Evolutionary conservation across 1,284 basidiomycete species (phyloP).

Genomic region (Pseudozyma flocculosa): DNA sequence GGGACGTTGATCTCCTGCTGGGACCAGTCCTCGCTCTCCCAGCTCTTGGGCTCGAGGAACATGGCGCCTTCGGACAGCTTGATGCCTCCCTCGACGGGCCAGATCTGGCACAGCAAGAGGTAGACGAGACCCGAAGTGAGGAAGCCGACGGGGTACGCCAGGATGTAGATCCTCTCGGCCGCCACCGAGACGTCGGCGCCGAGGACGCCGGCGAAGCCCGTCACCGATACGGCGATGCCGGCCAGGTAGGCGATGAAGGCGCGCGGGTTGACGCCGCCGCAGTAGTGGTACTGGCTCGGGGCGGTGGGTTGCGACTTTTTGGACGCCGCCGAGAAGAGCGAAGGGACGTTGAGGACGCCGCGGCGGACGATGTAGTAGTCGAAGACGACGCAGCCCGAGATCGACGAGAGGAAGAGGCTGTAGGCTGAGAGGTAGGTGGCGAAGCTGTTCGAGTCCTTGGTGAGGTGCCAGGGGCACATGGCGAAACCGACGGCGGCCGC

Average conservation of each 20-base stretch:
- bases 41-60: conserved; percentile 33
- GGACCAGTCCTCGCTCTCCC: conserved; percentile 34
- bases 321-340: conserved; percentile 66
- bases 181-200: conserved; percentile 46
- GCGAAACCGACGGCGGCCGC: conserved; percentile 73
- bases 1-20: neutral
- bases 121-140: conserved; percentile 51
- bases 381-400: conserved; percentile 59
- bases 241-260: conserved; percentile 72
- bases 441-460: conserved; percentile 74
- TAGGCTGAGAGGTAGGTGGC: conserved; percentile 78
- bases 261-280: conserved; percentile 66
- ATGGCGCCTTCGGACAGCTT: conserved; percentile 12
- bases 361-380: conserved; percentile 76
- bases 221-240: conserved; percentile 78
- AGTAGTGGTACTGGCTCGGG: conserved; percentile 70
- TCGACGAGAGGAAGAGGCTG: conserved; percentile 58
- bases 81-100: conserved; percentile 19
- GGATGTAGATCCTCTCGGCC: conserved; percentile 54
- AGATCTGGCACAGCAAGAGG: conserved; percentile 38
- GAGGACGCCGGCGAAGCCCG: conserved; percentile 66
- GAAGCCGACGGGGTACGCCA: conserved; percentile 58
- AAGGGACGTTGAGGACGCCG: conserved; percentile 71
- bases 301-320: conserved; percentile 8
- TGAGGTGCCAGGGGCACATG: conserved; percentile 76